Evolutionary conservation across 140 eudicot species (phyloP), one percentile per base, ranked within the genome.

Genomic region (Ambrosia hybrid): DNA sequence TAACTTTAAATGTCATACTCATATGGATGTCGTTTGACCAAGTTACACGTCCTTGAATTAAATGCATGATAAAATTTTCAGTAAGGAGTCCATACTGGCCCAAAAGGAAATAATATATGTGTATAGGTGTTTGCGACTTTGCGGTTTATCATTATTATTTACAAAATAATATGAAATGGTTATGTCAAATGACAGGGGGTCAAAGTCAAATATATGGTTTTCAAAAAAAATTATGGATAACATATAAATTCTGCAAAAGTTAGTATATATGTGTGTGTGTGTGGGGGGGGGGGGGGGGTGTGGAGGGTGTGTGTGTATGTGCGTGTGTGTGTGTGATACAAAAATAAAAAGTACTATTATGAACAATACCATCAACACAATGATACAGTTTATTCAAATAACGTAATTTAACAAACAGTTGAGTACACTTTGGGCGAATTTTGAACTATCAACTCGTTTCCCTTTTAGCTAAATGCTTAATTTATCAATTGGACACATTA

Each of bases 11-110:
- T 21, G 30, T 21, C 30, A 21, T 11, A 30, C 9, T n/a, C 8
- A 72, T n/a, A 26, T 11, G 36, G 12, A 58, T 5, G 14, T 30
- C 46, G 34, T 64, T 30, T 26, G 65, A 59, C 16, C 17, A 48
- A 45, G 41, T 69, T 21, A 69, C 6, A 55, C 52, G 30, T 51
- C 51, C 5, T 69, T 33, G 73, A 51, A 51, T 49, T 68, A 49
- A 68, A 33, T 30, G 33, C 73, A 49, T 36, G 21, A 51, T 51
- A 21, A 30, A 49, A 1, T 3, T 68, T 51, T 68, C 48, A 45
- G 21, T n/a, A 72, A 7, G 60, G 30, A 72, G 12, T 59, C 7
- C 48, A 9, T 72, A 45, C 34, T 58, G 7, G 16, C 33, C 49
- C 52, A 46, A 59, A 59, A 45, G 51, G 37, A 3, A 33, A 30